phyloP scores from a whole-genome alignment of 305 asterid species.

The Fraxinus ornus region DNA sequence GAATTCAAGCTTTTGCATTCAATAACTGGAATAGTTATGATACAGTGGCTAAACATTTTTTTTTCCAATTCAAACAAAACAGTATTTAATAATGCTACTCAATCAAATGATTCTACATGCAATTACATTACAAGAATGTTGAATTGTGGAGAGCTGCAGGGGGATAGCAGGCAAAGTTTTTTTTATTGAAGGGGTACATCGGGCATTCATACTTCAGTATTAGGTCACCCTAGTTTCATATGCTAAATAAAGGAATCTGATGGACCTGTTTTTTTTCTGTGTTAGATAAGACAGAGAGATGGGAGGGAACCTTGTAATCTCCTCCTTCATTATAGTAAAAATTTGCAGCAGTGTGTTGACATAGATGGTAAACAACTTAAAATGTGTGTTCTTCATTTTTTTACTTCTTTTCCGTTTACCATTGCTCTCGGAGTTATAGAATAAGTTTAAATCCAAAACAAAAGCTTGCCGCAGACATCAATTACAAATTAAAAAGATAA shows the following conservation, averaged over 20 bases:
- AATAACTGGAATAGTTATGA: not conserved
- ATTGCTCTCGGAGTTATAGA: not conserved
- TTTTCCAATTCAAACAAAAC: not conserved
- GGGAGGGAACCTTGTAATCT: not conserved
- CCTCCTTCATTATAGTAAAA: not conserved
- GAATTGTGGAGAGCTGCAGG: not conserved
- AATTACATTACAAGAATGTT: not conserved
- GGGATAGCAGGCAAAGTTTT: not conserved
- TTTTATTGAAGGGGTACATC: not conserved
- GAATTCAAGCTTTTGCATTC: not conserved
- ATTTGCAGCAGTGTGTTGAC: not conserved
- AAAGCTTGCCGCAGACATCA: not conserved
- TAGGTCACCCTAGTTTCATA: not conserved
- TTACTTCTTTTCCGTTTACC: not conserved
- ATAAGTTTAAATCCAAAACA: not conserved
- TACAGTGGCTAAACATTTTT: not conserved
- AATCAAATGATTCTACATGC: not conserved
- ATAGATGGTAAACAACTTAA: not conserved
- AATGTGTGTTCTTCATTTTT: not conserved
- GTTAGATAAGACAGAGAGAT: not conserved
- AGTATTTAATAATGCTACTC: not conserved
- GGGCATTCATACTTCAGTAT: not conserved
- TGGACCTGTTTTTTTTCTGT: not conserved
- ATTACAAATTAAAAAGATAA: not conserved
- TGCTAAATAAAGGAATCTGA: not conserved